These are phyloP conservation scores for Fonsecaea nubica DNA, from an alignment of 2,329 filamentous ascomycete species.

Conservation along the genomic window DNA sequence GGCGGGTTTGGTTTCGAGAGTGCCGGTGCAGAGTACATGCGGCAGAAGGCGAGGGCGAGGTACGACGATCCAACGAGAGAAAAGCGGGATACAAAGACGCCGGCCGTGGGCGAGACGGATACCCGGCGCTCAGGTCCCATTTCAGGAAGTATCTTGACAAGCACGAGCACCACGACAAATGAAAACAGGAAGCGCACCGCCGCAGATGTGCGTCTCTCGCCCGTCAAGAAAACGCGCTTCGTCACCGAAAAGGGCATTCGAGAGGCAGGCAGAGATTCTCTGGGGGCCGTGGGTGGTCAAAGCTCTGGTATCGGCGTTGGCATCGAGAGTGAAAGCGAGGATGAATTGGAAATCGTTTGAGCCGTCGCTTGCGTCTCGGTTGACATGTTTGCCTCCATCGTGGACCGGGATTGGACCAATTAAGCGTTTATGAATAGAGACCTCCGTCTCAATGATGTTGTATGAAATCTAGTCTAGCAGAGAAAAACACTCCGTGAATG, in stretches of 20 bases:
- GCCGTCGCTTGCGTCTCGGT: neutral
- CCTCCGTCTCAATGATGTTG: neutral
- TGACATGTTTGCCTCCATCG: neutral
- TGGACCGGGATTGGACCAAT: neutral
- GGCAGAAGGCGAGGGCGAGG: slow-evolving; percentile 38
- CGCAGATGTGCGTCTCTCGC: slow-evolving; percentile 49
- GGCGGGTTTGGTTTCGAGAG: slow-evolving; percentile 42
- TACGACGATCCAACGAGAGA: neutral
- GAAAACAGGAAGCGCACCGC: slow-evolving; percentile 45
- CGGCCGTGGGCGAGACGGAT: neutral
- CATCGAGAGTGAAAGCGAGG: slow-evolving; percentile 60
- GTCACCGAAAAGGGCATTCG: slow-evolving; percentile 78
- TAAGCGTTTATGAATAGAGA: neutral
- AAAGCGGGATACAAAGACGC: neutral
- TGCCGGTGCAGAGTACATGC: slow-evolving; percentile 55
- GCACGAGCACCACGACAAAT: slow-evolving; percentile 6
- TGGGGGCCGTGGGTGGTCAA: slow-evolving; percentile 55
- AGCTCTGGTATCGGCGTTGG: slow-evolving; percentile 47
- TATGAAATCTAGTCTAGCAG: neutral
- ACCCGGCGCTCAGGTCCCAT: slow-evolving; percentile 9
- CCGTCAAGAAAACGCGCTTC: slow-evolving; percentile 67
- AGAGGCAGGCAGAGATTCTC: slow-evolving; percentile 76
- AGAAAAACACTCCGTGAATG: neutral
- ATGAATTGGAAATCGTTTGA: slow-evolving; percentile 44
- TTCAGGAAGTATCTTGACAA: slow-evolving; percentile 18